Evolutionary conservation across 2,329 filamentous ascomycete genomes (phyloP).

Genomic region (Exserohilum rostratum): DNA sequence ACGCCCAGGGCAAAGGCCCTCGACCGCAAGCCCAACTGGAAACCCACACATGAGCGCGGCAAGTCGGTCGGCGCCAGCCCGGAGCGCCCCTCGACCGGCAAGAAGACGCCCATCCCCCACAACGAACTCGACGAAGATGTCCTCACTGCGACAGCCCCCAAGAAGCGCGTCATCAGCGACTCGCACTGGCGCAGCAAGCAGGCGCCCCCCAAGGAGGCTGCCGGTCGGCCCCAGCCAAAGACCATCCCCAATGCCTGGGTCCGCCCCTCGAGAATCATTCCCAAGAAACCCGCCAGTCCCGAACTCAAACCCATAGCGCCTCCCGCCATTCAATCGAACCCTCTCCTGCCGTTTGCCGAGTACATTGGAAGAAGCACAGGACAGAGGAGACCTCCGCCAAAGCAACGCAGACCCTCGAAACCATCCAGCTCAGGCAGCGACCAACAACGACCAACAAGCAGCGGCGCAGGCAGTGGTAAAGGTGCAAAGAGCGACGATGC

Average conservation of each 20-base stretch:
- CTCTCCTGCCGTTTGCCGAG: constrained; percentile 26
- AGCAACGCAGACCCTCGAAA: constrained; percentile 38
- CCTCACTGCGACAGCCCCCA: constrained; percentile 68
- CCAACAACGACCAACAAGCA: constrained; percentile 39
- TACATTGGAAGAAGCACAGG: constrained; percentile 37
- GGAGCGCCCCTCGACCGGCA: constrained; percentile 39
- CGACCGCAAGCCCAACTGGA: constrained; percentile 38
- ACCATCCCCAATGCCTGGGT: constrained; percentile 48
- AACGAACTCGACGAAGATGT: constrained; percentile 53
- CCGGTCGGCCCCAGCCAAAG: constrained; percentile 40
- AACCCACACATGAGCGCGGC: constrained; percentile 28
- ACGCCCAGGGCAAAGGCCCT: constrained; percentile 34
- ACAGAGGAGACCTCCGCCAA: constrained; percentile 29
- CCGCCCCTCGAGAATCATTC: constrained; percentile 39
- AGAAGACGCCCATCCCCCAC: constrained; percentile 38
- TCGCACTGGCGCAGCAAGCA: constrained; percentile 77
- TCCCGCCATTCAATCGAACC: constrained; percentile 20
- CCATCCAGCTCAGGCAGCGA: constrained; percentile 41
- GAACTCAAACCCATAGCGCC: constrained; percentile 18
- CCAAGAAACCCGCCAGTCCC: constrained; percentile 22
- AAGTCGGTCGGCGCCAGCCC: constrained; percentile 34
- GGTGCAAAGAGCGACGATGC: constrained; percentile 30
- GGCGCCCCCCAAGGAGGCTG: constrained; percentile 41
- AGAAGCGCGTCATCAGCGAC: constrained; percentile 92
- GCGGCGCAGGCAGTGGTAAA: constrained; percentile 40